Percentiles rank a stretch among this genome's conserved stretches.
Conservation (phyloP, 169 alveolate genomes). For the Plasmodium inui region DNA sequence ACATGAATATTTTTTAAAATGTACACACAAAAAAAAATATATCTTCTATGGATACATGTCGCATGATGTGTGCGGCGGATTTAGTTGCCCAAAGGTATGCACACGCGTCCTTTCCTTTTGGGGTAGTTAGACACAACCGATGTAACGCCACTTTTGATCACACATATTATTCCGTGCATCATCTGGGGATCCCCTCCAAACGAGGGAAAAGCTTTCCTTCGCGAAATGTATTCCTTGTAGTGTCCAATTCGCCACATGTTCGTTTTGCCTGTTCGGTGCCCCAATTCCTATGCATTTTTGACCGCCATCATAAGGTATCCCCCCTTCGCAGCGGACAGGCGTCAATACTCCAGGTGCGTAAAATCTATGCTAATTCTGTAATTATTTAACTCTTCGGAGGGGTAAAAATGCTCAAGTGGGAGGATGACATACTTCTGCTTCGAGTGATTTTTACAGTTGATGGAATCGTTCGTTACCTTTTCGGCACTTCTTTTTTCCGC, state of each 20-base stretch:
- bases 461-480: not conserved
- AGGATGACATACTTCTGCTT: conserved; percentile 21
- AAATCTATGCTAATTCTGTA: conserved; percentile 32
- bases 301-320: not conserved
- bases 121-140: not conserved
- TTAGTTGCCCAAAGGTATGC: not conserved
- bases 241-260: not conserved
- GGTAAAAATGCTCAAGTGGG: conserved; percentile 24
- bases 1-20: no score
- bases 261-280: not conserved
- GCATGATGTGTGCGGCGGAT: not conserved
- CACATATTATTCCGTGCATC: not conserved
- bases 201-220: not conserved
- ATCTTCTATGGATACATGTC: not conserved
- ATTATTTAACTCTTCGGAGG: conserved; percentile 3
- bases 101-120: not conserved
- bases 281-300: not conserved
- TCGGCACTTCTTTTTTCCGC: not conserved
- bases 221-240: not conserved
- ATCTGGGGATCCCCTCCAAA: not conserved
- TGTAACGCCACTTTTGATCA: not conserved
- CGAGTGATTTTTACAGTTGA: not conserved
- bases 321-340: not conserved
- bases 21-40: not conserved
- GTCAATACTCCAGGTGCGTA: conserved; percentile 18